Base-by-base conservation (phyloP, 176 grass and related monocot genomes). In the Carex pumila region DNA sequence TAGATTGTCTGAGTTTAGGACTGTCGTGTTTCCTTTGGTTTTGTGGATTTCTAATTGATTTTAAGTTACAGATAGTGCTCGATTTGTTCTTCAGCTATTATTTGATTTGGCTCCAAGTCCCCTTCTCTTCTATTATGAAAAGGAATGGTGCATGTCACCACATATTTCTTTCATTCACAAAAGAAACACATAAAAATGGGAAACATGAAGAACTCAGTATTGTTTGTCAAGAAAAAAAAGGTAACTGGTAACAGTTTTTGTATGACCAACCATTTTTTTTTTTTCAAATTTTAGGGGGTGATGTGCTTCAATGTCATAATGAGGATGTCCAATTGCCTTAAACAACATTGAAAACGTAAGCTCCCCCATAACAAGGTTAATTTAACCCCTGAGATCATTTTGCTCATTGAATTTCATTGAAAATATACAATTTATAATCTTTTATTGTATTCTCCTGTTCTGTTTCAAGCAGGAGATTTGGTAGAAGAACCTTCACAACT, bases 401-500 rank as follows among this genome's bases (percentile, higher is more conserved):
- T 61, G 52, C 52, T 22, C 13, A 13, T 7, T 61, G 3, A 36
- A 39, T 19, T 21, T 47, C 34, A 71, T n/a, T 71, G 7, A 45
- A 43, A 45, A 71, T 15, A 47, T 47, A 14, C 17, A n/a, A 43
- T 45, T 32, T 71, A 47, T 18, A 49, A 49, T 49, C 1, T 73
- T 61, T 58, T 60, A 61, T 14, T 14, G 34, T 30, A 64, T 32
- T 55, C 18, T 36, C 58, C 10, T 50, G 19, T 43, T 30, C 37
- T 4, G 11, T 88, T 62, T 61, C n/a, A 84, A 73, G 81, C 19
- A 88, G 86, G 61, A 39, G 37, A 39, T 90, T 94, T 65, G 90
- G 88, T 60, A 87, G 85, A 43, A 88, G 85, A 21, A 76, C 92
- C 7, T 53, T 94, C 0, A 88, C 88, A 74, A 92, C 89, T 6